phyloP scores from a whole-genome alignment of 1,284 basidiomycete species.

The Boletus holoroseus region DNA sequence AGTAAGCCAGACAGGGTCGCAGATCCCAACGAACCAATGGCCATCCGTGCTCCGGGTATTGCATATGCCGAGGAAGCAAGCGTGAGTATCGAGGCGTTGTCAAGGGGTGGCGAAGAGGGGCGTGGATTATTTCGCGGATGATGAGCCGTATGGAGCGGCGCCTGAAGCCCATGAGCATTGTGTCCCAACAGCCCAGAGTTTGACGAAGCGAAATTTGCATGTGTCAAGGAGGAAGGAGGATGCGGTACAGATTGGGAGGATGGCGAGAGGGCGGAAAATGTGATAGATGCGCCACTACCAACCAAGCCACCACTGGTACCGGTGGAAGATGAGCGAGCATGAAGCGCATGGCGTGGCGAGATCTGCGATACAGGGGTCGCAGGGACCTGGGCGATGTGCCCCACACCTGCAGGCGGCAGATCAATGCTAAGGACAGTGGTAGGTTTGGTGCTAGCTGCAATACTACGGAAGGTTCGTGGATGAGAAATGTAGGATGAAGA shows the following conservation, averaged over 20 bases:
- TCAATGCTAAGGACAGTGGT: constrained; percentile 91
- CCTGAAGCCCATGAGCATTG: constrained; percentile 47
- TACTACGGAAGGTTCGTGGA: constrained; percentile 73
- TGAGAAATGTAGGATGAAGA: constrained; percentile 76
- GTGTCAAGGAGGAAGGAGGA: constrained; percentile 40
- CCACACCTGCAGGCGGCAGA: constrained; percentile 69
- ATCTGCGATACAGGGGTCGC: constrained; percentile 49
- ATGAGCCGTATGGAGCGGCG: constrained; percentile 82
- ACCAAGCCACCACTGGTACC: constrained; percentile 41
- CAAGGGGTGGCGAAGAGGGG: constrained; percentile 81
- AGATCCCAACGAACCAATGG: constrained; percentile 40
- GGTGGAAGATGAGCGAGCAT: constrained; percentile 56
- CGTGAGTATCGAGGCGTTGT: constrained; percentile 89
- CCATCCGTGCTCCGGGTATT: constrained; percentile 47
- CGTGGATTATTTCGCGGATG: constrained; percentile 94
- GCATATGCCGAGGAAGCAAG: constrained; percentile 90
- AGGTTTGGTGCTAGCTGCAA: constrained; percentile 89
- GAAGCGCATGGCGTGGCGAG: constrained; percentile 43
- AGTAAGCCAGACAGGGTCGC: constrained; percentile 47
- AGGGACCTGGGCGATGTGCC: constrained; percentile 86
- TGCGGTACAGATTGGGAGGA: constrained; percentile 45
- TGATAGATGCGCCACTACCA: constrained; percentile 54
- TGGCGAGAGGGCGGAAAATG: constrained; percentile 62
- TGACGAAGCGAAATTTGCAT: constrained; percentile 30
- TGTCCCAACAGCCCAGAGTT: constrained; percentile 24